Percentiles rank a stretch among this genome's conserved stretches.
phyloP scores from a whole-genome alignment of 1,284 basidiomycete species.

The Sporisorium reilianum region DNA sequence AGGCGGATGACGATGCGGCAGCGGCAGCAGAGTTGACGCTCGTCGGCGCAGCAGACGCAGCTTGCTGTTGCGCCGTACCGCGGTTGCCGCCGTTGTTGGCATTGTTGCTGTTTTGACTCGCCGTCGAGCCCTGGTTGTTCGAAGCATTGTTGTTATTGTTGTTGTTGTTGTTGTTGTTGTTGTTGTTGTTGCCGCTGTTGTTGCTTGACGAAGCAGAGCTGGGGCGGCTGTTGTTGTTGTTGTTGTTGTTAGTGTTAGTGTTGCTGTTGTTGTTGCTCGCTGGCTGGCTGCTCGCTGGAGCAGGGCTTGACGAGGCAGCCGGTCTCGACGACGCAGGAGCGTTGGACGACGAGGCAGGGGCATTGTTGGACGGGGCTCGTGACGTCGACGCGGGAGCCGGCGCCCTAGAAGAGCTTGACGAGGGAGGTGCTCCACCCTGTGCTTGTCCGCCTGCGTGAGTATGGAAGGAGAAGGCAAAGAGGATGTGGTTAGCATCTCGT shows the following conservation, averaged over 20 bases:
- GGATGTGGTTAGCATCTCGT: slow-evolving; percentile 7
- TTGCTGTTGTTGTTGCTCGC: slow-evolving; percentile 11
- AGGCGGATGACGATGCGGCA: slow-evolving; percentile 24
- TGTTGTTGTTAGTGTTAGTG: slow-evolving; percentile 9
- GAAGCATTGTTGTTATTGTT: slow-evolving; percentile 10
- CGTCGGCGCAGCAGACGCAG: slow-evolving; percentile 16
- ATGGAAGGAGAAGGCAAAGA: background rate
- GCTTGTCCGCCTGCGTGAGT: slow-evolving; percentile 9
- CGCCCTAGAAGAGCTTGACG: slow-evolving; percentile 15
- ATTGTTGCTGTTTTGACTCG: slow-evolving; percentile 23
- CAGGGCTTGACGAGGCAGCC: slow-evolving; percentile 20
- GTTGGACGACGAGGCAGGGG: slow-evolving; percentile 9
- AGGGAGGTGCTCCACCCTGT: slow-evolving; percentile 22
- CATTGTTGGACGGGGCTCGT: slow-evolving; percentile 12
- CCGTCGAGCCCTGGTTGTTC: slow-evolving; percentile 6
- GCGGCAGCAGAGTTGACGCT: slow-evolving; percentile 15
- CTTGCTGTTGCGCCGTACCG: slow-evolving; percentile 15
- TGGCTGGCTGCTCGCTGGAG: slow-evolving; percentile 14
- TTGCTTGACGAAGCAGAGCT: slow-evolving; percentile 11
- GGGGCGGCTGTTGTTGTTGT: slow-evolving; percentile 17
- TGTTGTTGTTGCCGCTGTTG: slow-evolving; percentile 15
- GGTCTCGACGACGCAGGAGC: slow-evolving; percentile 24
- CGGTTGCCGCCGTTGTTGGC: slow-evolving; percentile 9
- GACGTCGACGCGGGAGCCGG: slow-evolving; percentile 20
- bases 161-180: slow-evolving; percentile 17